These are phyloP conservation scores for Naganishia antarctica DNA, from an alignment of 768 basidiomycete species.

Conservation along the genomic window DNA sequence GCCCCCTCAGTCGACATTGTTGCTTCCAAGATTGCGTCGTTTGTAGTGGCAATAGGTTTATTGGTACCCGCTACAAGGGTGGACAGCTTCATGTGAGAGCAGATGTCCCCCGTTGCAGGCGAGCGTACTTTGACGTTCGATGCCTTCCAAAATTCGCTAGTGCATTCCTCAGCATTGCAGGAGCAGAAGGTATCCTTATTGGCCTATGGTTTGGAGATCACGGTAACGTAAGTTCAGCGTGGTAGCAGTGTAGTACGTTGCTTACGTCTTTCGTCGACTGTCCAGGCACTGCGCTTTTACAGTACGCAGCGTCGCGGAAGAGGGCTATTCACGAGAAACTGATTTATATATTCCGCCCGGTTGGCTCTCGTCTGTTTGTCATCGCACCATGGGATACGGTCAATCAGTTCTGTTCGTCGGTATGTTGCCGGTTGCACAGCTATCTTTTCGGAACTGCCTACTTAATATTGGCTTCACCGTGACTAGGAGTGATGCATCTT, in stretches of 20 bases:
- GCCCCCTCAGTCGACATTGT: constrained; percentile 59
- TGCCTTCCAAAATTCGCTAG: constrained; percentile 52
- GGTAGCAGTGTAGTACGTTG: not conserved
- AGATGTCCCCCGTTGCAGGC: no score
- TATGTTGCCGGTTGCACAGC: not conserved
- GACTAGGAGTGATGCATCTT: constrained; percentile 38
- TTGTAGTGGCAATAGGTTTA: constrained; percentile 79
- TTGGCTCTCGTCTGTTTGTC: no score
- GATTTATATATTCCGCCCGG: no score
- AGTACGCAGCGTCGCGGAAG: constrained; percentile 72
- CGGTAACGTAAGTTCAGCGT: constrained; percentile 55
- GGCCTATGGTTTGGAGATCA: constrained; percentile 96
- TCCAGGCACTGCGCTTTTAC: constrained; percentile 58
- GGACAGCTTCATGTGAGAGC: constrained; percentile 80
- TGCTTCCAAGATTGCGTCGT: constrained; percentile 85
- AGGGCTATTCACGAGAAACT: no score
- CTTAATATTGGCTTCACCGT: no score
- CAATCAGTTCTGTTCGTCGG: constrained; percentile 39
- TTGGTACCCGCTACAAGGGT: constrained; percentile 80
- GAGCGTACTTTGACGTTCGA: no score
- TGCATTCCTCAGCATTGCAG: constrained; percentile 73
- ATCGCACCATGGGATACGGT: no score
- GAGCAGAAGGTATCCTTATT: constrained; percentile 78
- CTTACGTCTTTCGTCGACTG: constrained; percentile 8
- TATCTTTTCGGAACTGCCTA: not conserved